These are phyloP conservation scores for Globisporangium spiculum DNA, from an alignment of 352 stramenopile genomes.

Conservation along the genomic window DNA sequence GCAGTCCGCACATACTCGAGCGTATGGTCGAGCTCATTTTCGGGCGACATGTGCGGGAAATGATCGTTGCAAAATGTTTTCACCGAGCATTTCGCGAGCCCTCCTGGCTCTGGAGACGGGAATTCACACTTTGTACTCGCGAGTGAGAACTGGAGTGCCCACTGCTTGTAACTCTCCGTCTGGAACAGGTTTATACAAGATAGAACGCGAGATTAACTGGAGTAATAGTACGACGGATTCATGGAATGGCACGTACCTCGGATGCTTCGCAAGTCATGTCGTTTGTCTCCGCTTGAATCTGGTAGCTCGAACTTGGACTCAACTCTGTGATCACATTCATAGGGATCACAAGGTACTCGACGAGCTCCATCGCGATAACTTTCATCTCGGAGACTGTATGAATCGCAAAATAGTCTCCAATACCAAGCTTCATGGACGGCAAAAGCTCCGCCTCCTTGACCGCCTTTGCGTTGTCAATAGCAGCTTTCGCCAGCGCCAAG, in stretches of 20 bases:
- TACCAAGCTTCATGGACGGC: slow-evolving; percentile 56
- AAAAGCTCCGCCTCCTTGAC: slow-evolving; percentile 51
- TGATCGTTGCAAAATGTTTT: slow-evolving; percentile 78
- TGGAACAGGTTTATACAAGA: slow-evolving; percentile 7
- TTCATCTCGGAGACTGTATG: slow-evolving; percentile 44
- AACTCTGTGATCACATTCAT: slow-evolving; percentile 43
- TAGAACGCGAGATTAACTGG: too few relatives aligned
- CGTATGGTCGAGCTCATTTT: slow-evolving; percentile 77
- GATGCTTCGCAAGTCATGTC: slow-evolving; percentile 31
- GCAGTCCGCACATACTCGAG: slow-evolving; percentile 65
- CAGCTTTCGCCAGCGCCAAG: slow-evolving; percentile 33
- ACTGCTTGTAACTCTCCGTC: slow-evolving; percentile 76
- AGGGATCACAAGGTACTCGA: slow-evolving; percentile 56
- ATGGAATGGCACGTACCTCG: slow-evolving; percentile 26
- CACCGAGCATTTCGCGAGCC: slow-evolving; percentile 53
- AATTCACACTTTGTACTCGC: slow-evolving; percentile 37
- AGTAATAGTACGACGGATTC: too few relatives aligned
- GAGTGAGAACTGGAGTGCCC: slow-evolving; percentile 62
- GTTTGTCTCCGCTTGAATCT: slow-evolving; percentile 46
- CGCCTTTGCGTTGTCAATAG: slow-evolving; percentile 36
- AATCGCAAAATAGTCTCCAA: slow-evolving; percentile 65
- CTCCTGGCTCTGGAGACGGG: slow-evolving; percentile 30
- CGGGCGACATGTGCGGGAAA: slow-evolving; percentile 68
- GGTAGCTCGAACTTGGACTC: slow-evolving; percentile 20
- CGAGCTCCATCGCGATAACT: slow-evolving; percentile 63